Base-by-base conservation (phyloP, 495 filamentous ascomycete species). In the Neohortaea acidophila region DNA sequence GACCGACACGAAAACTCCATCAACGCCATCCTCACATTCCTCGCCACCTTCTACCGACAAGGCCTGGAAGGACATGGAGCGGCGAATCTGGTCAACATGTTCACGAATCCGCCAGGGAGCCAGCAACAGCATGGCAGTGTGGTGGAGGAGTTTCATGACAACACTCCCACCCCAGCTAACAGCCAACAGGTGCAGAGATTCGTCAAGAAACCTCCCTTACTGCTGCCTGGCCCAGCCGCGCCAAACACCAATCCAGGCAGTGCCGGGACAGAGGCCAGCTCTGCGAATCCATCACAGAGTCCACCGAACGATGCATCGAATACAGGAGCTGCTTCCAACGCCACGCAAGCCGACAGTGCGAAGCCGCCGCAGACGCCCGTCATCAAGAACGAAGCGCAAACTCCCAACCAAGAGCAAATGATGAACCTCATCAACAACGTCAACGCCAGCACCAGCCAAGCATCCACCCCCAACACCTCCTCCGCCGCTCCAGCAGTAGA, bases 1-100 rank as follows among this genome's bases (percentile, higher is more conserved):
- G 84, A 86, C 35, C 78, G 91, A 21, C 89, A 97, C 51, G 91
- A 97, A 56, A 93, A 84, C 51, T 94, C 85, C 8, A 97, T 97
- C 54, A 96, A 94, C 50, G 89, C 91, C 18, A 96, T 97, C 47
- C 66, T 97, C 12, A 93, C 84, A 21, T 97, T 96, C 56, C 69
- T 97, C 2, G 91, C 89, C 13, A 94, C 89, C 7, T 84, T 97
- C 7, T 97, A 94, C 64, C 81, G 89, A 49, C 80, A 77, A 40
- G 80, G 73, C 44, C 56, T 82, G 20, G 72, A 77, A 36, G 72
- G 71, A 4, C 64, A 72, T 35, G 55, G 39, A 26, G 53, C 33
- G 41, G 51, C 49, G 29, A 52, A 57, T 33, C 38, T 63, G 19
- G 48, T 54, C 10, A 55, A 57, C 32, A 55, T 63, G 54, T 61